phyloP scores from a whole-genome alignment of 139 green algal genomes.

The Trebouxia sp. region DNA sequence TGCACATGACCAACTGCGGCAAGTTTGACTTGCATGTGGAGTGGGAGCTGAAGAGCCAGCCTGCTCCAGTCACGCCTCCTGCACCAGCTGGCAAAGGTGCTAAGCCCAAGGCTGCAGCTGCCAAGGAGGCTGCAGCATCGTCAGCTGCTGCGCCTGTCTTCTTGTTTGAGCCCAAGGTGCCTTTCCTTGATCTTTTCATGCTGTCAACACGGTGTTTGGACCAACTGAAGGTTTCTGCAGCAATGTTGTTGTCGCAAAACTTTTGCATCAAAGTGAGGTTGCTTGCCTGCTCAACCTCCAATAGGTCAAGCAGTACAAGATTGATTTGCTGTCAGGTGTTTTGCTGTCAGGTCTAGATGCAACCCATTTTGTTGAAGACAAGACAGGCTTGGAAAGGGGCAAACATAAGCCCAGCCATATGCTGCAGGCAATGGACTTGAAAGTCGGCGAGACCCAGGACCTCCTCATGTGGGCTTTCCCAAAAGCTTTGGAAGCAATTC shows the following conservation, averaged over 20 bases:
- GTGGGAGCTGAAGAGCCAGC: constrained; percentile 58
- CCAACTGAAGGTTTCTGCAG: too few species aligned
- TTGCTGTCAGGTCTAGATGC: neutral
- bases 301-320: neutral
- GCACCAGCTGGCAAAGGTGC: neutral
- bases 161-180: constrained; percentile 28
- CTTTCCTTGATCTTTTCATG: neutral
- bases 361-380: too few species aligned
- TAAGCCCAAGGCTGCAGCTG: constrained; percentile 15
- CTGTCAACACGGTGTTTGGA: neutral
- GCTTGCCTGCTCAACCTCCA: too few species aligned
- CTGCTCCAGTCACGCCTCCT: neutral
- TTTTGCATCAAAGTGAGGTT: too few species aligned
- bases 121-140: neutral
- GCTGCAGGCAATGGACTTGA: constrained; percentile 53
- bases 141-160: constrained; percentile 1
- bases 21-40: constrained; percentile 65
- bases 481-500: neutral
- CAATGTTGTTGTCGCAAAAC: too few species aligned
- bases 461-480: constrained; percentile 72
- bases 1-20: constrained; percentile 83
- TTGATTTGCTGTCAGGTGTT: too few species aligned
- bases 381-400: too few species aligned
- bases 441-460: constrained; percentile 64
- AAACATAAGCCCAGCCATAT: too few species aligned